phyloP scores from a whole-genome alignment of 768 basidiomycete species.

The Tricholoma flavovirens region DNA sequence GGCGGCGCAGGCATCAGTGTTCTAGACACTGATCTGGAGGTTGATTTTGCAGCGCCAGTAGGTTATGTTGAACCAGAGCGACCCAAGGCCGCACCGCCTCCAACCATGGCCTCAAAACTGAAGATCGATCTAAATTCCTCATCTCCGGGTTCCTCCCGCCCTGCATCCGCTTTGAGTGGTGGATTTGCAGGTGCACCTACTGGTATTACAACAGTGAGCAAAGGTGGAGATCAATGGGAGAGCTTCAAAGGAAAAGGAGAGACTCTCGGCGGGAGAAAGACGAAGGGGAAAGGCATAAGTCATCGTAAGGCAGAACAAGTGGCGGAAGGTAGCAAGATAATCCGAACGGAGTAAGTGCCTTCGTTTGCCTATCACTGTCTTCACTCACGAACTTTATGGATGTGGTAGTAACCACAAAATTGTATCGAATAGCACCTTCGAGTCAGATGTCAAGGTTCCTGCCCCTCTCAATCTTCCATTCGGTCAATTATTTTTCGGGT shows the following conservation, averaged over 20 bases:
- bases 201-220: constrained; percentile 51
- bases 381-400: constrained; percentile 11
- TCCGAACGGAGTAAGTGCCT: constrained; percentile 75
- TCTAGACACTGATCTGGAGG: constrained; percentile 95
- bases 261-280: constrained; percentile 83
- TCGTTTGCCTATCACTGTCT: neutral
- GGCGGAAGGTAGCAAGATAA: constrained; percentile 79
- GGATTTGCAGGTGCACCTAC: constrained; percentile 53
- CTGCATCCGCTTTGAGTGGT: constrained; percentile 67
- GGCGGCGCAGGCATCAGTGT: constrained; percentile 85
- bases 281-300: constrained; percentile 91
- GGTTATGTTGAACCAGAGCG: constrained; percentile 94
- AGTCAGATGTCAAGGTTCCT: constrained; percentile 73
- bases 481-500: constrained; percentile 97
- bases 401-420: constrained; percentile 67
- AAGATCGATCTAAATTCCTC: constrained; percentile 88
- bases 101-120: constrained; percentile 95
- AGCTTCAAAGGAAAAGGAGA: constrained; percentile 96
- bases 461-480: constrained; percentile 87
- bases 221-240: constrained; percentile 83
- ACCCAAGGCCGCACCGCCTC: constrained; percentile 69
- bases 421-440: constrained; percentile 75
- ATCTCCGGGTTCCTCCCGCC: constrained; percentile 81
- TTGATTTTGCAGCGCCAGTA: constrained; percentile 91
- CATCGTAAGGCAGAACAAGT: constrained; percentile 79